Base-by-base conservation (phyloP, 768 basidiomycete genomes). In the Exidia glandulosa region DNA sequence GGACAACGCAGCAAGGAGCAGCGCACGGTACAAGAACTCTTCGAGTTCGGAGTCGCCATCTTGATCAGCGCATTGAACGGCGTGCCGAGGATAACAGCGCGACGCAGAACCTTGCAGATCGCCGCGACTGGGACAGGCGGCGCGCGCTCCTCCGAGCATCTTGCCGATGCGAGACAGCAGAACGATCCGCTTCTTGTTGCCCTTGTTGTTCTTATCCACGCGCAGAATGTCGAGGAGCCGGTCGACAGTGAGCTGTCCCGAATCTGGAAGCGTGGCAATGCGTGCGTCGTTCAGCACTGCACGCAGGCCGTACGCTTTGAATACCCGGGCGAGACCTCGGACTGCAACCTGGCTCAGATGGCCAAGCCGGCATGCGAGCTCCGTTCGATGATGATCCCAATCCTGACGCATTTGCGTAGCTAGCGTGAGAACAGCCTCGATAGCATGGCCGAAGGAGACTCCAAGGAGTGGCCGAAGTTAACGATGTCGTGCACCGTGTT, bases 381-480 rank as follows among this genome's bases (percentile, higher is more conserved):
- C 95, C 16, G 89, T 71, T 99, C 96, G 50, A 98, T 82, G 59
- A 98, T 87, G 87, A 97, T 98, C 3, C 96, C 96, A 29, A 98
- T 81, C 60, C 87, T 84, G 67, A 99, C 86, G 66, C 95, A 97
- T 72, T 99, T 95, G 83, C 63, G 97, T 88, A 16, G 86, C 81
- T 23, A 95, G 95, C 0, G 95, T 95, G 59, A 98, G 76, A 37
- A 98, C 84, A 7, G 94, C 96, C 74, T 99, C 96, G 67, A 98
- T 94, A 16, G 95, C 96, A 75, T 99, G 96, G 0, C 96, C 96
- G 67, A 99, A 94, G 47, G n/a, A n/a, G n/a, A n/a, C n/a, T n/a
- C n/a, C n/a, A n/a, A n/a, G n/a, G 89, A 93, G 73, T 99, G 96
- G 1, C 96, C 96, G 68, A 98, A 98, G 74, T 99, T 99, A 77